These are phyloP conservation scores for Malbranchea cinnamomea DNA, from an alignment of 2,329 filamentous ascomycete species.

Conservation along the genomic window DNA sequence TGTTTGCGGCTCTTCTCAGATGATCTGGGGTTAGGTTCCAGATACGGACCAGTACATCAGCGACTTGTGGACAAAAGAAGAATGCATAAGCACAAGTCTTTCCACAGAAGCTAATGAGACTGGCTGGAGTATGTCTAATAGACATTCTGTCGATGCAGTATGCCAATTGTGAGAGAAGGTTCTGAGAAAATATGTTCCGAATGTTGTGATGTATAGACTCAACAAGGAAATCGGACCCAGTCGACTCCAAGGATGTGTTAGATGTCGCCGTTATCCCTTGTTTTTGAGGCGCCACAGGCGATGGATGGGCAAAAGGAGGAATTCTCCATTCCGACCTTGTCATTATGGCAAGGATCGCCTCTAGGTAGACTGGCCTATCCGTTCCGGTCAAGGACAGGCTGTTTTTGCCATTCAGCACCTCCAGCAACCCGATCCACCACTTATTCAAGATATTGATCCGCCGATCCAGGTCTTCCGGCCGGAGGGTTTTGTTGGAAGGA, in stretches of 20 bases:
- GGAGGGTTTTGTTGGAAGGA: conserved; percentile 48
- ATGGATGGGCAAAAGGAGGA: conserved; percentile 40
- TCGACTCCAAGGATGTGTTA: conserved; percentile 45
- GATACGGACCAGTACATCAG: conserved; percentile 66
- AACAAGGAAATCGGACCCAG: conserved; percentile 51
- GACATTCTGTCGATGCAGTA: conserved; percentile 86
- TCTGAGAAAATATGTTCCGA: conserved; percentile 70
- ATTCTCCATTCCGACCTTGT: conserved; percentile 76
- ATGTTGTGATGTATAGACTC: conserved; percentile 78
- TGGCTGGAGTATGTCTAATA: conserved; percentile 54
- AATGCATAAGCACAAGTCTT: conserved; percentile 88
- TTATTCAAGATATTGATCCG: conserved; percentile 68
- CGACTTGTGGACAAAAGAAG: conserved; percentile 77
- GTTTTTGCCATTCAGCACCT: conserved; percentile 62
- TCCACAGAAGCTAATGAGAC: conserved; percentile 70
- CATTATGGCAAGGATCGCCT: conserved; percentile 70
- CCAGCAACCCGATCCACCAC: conserved; percentile 76
- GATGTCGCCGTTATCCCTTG: conserved; percentile 29
- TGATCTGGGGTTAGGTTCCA: conserved; percentile 59
- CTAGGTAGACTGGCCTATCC: conserved; percentile 68
- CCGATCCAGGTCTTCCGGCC: conserved; percentile 68
- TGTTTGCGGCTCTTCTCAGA: conserved; percentile 56
- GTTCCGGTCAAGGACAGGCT: conserved; percentile 66
- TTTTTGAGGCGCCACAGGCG: conserved; percentile 29
- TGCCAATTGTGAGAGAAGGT: conserved; percentile 66